Conservation (phyloP, 163 green algal genomes). For the Scenedesmus sp. region DNA sequence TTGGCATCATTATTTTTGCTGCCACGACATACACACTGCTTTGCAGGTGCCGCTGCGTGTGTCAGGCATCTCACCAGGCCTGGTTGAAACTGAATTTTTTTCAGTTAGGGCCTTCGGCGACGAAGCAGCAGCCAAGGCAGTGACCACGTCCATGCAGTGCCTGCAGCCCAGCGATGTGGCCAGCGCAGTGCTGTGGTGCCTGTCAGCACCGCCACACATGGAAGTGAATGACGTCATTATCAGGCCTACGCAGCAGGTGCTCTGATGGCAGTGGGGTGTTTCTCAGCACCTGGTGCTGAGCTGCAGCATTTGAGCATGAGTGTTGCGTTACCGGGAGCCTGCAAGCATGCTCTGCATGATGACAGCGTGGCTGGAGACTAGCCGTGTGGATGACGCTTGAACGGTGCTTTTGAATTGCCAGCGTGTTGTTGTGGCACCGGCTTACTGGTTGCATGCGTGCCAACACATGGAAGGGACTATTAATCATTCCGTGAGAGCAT, state of each 20-base stretch:
- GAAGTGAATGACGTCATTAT: slow-evolving; percentile 84
- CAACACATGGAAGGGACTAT: no score
- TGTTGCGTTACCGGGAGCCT: no score
- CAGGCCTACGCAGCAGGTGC: slow-evolving; percentile 73
- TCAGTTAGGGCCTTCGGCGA: slow-evolving; percentile 57
- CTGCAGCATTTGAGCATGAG: background rate
- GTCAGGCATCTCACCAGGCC: slow-evolving; percentile 78
- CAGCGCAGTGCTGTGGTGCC: slow-evolving; percentile 72
- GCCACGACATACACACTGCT: background rate
- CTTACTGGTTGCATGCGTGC: no score
- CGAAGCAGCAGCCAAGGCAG: slow-evolving; percentile 9
- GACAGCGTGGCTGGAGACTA: no score
- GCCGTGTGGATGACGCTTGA: no score
- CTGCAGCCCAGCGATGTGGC: slow-evolving; percentile 77
- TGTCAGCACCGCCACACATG: slow-evolving; percentile 78
- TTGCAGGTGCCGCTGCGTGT: slow-evolving; percentile 74
- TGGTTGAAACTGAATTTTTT: slow-evolving; percentile 85
- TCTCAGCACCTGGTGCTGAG: background rate
- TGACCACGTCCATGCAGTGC: slow-evolving; percentile 52
- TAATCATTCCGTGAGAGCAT: no score
- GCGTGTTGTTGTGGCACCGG: no score
- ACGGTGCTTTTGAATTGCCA: no score
- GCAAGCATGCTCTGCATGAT: no score
- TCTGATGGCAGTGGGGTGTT: slow-evolving; percentile 53
- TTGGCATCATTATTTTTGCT: no score